Conservation (phyloP, 106 monocot species). For the Agapanthus africanus region DNA sequence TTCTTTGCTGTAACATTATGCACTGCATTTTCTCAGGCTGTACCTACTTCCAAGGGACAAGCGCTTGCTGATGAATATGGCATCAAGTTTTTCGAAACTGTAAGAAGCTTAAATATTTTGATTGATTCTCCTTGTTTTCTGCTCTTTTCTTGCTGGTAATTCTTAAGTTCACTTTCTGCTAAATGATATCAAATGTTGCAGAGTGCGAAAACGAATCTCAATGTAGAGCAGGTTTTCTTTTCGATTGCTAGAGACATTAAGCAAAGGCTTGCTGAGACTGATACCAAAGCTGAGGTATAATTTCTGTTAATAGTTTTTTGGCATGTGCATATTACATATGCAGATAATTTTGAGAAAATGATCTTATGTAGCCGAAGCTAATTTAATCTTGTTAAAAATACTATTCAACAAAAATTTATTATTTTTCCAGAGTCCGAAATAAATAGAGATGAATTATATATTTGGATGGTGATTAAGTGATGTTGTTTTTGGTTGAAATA, state of each 20-base stretch:
- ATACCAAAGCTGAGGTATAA: conserved; percentile 40
- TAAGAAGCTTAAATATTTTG: background rate
- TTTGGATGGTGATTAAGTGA: background rate
- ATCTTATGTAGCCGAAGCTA: background rate
- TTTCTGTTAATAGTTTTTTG: background rate
- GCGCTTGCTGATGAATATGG: conserved; percentile 71
- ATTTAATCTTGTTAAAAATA: background rate
- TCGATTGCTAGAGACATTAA: conserved; percentile 63
- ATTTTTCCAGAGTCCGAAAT: background rate
- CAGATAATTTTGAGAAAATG: background rate
- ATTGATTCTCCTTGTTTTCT: background rate
- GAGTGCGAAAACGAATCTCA: conserved; percentile 65
- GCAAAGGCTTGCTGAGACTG: conserved; percentile 55
- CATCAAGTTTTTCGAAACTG: conserved; percentile 60
- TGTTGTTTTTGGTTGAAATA: background rate
- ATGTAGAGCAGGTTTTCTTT: conserved; percentile 68
- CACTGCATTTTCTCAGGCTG: conserved; percentile 28
- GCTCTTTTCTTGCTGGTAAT: background rate
- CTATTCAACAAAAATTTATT: background rate
- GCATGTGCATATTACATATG: background rate
- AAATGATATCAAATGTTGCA: conserved; percentile 10
- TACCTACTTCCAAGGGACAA: conserved; percentile 54
- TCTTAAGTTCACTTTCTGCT: background rate
- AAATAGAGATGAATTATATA: background rate
- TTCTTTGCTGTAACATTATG: background rate